These are phyloP conservation scores for Amaranthus palmeri DNA, from an alignment of 148 eudicot species.

Conservation along the genomic window DNA sequence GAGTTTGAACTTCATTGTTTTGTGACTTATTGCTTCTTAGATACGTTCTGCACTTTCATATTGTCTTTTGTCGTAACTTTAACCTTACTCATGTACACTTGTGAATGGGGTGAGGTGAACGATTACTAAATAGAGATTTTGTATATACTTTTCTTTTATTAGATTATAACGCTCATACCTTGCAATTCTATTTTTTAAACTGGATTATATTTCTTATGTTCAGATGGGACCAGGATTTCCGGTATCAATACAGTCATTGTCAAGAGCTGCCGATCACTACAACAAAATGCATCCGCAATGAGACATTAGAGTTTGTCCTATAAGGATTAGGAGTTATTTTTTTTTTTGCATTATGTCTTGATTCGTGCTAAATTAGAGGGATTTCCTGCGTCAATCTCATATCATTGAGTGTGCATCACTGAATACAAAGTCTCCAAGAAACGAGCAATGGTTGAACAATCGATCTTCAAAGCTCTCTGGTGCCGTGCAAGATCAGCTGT, in stretches of 20 bases:
- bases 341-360: too few relatives aligned
- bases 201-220: constrained; percentile 15
- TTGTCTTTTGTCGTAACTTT: background rate
- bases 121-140: background rate
- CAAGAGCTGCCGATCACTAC: constrained; percentile 73
- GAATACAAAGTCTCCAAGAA: too few relatives aligned
- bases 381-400: too few relatives aligned
- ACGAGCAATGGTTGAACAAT: too few relatives aligned
- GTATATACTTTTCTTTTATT: background rate
- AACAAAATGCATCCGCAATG: constrained; percentile 43
- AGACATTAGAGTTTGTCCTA: background rate
- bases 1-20: constrained; percentile 22
- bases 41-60: background rate
- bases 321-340: too few relatives aligned
- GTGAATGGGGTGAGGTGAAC: background rate
- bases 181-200: background rate
- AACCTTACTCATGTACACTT: background rate
- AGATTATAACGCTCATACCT: background rate
- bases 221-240: constrained; percentile 89
- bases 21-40: background rate
- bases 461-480: too few relatives aligned
- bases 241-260: constrained; percentile 73
- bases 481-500: too few relatives aligned
- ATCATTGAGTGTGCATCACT: too few relatives aligned
- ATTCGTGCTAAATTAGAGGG: too few relatives aligned